These are phyloP conservation scores for Phalaenopsis hybrid DNA, from an alignment of 116 monocot species.

Conservation along the genomic window DNA sequence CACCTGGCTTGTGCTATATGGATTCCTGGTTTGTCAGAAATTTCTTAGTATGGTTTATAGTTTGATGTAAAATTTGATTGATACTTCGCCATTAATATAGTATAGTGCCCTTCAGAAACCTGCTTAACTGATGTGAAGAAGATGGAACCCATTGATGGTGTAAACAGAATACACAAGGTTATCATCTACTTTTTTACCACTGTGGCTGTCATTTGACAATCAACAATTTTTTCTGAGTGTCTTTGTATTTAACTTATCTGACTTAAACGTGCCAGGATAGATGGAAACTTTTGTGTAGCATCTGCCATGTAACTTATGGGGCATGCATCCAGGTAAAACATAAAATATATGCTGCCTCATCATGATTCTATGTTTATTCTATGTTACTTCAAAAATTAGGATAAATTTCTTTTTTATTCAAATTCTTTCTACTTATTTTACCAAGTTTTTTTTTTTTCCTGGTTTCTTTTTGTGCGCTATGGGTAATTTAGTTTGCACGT, in stretches of 20 bases:
- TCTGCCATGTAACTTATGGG: slow-evolving; percentile 92
- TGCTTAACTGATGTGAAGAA: slow-evolving; percentile 85
- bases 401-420: neutral
- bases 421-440: neutral
- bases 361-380: neutral
- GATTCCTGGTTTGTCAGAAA: slow-evolving; percentile 80
- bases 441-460: neutral
- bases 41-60: slow-evolving; percentile 2
- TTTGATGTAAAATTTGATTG: slow-evolving; percentile 11
- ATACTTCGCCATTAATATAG: neutral
- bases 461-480: too few relatives aligned
- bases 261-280: slow-evolving; percentile 52
- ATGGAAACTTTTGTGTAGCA: slow-evolving; percentile 96
- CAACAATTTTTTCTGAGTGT: neutral
- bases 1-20: slow-evolving; percentile 96
- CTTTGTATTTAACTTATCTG: slow-evolving; percentile 10
- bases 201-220: neutral
- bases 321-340: slow-evolving; percentile 90
- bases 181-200: slow-evolving; percentile 7
- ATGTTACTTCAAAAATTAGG: too few relatives aligned
- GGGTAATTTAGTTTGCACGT: too few relatives aligned
- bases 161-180: slow-evolving; percentile 89
- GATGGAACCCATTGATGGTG: slow-evolving; percentile 99
- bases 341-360: neutral
- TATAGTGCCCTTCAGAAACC: slow-evolving; percentile 57